Conservation (phyloP, 345 rosid species). For the Hypericum androsaemum region DNA sequence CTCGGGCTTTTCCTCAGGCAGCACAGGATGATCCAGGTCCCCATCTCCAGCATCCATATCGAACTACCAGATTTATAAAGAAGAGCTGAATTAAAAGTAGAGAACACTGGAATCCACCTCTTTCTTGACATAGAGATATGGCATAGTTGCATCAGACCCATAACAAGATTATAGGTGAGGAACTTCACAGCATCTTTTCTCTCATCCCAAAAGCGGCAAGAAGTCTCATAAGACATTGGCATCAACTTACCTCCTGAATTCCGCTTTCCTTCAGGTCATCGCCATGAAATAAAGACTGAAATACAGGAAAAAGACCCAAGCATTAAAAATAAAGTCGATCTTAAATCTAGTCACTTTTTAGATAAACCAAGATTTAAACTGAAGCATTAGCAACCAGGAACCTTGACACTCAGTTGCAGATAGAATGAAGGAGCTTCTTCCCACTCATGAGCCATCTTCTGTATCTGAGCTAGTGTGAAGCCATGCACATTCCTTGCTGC, state of each 20-base stretch:
- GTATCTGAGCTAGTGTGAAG: conserved; percentile 65
- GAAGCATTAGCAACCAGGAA: conserved; percentile 15
- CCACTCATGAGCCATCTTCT: conserved; percentile 74
- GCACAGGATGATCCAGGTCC: conserved; percentile 24
- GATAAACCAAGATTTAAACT: conserved; percentile 1
- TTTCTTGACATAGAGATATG: too few relatives aligned
- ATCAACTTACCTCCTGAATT: conserved; percentile 66
- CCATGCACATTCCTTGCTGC: conserved; percentile 94
- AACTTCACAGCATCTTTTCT: too few relatives aligned
- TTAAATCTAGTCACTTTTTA: not conserved
- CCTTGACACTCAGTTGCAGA: conserved; percentile 74
- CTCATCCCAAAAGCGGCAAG: too few relatives aligned
- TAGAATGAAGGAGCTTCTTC: conserved; percentile 78
- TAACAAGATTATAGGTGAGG: too few relatives aligned
- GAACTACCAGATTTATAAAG: conserved; percentile 39
- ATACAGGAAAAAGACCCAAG: conserved; percentile 13
- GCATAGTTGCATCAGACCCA: too few relatives aligned
- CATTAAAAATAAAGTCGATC: conserved; percentile 6
- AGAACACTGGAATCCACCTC: too few relatives aligned
- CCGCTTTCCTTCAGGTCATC: conserved; percentile 73
- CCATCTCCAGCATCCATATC: conserved; percentile 96
- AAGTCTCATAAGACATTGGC: conserved; percentile 4
- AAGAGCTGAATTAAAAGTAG: not conserved
- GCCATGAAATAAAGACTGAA: conserved; percentile 68
- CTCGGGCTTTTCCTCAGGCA: conserved; percentile 35